Evolutionary conservation across 1,139 yeast species (phyloP).

Genomic region (Groenewaldozyma auringiensis): DNA sequence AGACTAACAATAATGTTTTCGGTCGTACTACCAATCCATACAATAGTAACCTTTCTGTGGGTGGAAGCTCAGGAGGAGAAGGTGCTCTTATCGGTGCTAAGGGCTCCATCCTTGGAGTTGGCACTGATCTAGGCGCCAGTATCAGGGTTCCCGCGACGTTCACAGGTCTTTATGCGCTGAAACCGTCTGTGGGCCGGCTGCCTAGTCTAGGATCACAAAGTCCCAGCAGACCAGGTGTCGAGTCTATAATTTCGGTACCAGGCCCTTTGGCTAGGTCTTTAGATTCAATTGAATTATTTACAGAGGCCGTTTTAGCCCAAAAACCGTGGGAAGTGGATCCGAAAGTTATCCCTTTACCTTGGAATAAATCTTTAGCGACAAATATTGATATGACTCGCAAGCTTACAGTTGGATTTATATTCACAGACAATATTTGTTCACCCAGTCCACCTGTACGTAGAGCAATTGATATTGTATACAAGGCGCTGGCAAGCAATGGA

Average conservation of each 20-base stretch:
- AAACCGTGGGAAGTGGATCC: conserved; percentile 53
- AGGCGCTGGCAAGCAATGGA: conserved; percentile 28
- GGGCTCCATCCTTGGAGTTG: conserved; percentile 57
- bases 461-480: conserved; percentile 26
- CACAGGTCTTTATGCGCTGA: conserved; percentile 57
- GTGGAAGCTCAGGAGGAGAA: conserved; percentile 77
- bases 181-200: conserved; percentile 51
- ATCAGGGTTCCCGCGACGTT: conserved; percentile 71
- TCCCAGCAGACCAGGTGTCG: conserved; percentile 25
- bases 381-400: conserved; percentile 26
- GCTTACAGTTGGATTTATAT: conserved; percentile 27
- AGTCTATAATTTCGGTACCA: conserved; percentile 24
- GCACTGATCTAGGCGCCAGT: conserved; percentile 76
- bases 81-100: conserved; percentile 46
- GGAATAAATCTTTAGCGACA: conserved; percentile 35
- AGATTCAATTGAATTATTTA: conserved; percentile 47
- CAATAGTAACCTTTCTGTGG: conserved; percentile 48
- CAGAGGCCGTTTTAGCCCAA: conserved; percentile 35
- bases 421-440: conserved; percentile 25
- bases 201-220: conserved; percentile 43
- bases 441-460: conserved; percentile 41
- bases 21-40: conserved; percentile 51
- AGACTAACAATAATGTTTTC: conserved; percentile 41
- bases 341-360: conserved; percentile 40
- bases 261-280: conserved; percentile 42